Percentiles rank a stretch among this genome's conserved stretches.
These are phyloP conservation scores for Hyaloscypha bicolor DNA, from an alignment of 495 filamentous ascomycete genomes.

Conservation along the genomic window DNA sequence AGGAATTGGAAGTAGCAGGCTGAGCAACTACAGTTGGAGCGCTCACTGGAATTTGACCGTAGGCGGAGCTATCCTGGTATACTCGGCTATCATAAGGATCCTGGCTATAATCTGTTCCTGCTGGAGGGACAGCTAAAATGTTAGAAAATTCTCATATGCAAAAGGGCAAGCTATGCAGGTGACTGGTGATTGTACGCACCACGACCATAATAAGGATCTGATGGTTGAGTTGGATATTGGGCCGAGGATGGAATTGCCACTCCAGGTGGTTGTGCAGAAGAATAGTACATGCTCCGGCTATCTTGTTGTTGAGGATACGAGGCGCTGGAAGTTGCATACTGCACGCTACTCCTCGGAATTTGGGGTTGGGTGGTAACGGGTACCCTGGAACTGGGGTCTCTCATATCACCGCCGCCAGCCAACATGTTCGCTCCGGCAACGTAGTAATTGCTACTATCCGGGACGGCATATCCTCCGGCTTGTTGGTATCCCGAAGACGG, in stretches of 20 bases:
- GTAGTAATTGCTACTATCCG: constrained; percentile 24
- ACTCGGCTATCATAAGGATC: constrained; percentile 4
- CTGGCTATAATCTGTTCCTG: constrained; percentile 13
- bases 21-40: constrained; percentile 8
- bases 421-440: constrained; percentile 22
- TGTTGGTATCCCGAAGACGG: constrained; percentile 28
- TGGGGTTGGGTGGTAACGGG: constrained; percentile 17
- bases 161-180: constrained; percentile 8
- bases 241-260: constrained; percentile 33
- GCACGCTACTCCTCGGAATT: constrained; percentile 20
- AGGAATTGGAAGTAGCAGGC: constrained; percentile 13
- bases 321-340: constrained; percentile 7
- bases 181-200: constrained; percentile 44
- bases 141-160: constrained; percentile 28
- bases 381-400: not conserved
- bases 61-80: constrained; percentile 19
- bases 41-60: constrained; percentile 20
- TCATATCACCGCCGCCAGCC: constrained; percentile 7
- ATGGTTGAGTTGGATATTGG: constrained; percentile 40
- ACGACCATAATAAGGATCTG: constrained; percentile 54
- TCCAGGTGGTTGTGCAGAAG: constrained; percentile 25
- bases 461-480: constrained; percentile 23
- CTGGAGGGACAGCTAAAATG: constrained; percentile 24
- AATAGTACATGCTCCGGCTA: constrained; percentile 38
- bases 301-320: constrained; percentile 16